These are phyloP conservation scores for Misopates orontium DNA, from an alignment of 257 asterid genomes.

Conservation along the genomic window DNA sequence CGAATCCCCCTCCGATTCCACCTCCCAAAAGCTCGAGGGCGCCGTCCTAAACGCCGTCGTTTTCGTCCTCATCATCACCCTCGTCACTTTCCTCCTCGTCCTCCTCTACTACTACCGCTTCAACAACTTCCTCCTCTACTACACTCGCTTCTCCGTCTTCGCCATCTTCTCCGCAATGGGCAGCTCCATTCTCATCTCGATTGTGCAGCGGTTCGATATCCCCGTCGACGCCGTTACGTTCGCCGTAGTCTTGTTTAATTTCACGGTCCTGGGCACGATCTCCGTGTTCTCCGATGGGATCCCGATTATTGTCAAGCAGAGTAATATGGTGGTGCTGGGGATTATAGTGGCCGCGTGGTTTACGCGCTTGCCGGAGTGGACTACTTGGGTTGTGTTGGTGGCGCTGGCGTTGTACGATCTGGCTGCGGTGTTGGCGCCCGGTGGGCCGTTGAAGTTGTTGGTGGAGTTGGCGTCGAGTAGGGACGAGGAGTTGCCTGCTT, in stretches of 20 bases:
- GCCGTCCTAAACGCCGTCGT: conserved; percentile 76
- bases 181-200: conserved; percentile 64
- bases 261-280: conserved; percentile 69
- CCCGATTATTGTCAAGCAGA: conserved; percentile 79
- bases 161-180: conserved; percentile 75
- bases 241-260: conserved; percentile 55
- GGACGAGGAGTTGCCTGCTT: conserved; percentile 88
- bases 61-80: conserved; percentile 64
- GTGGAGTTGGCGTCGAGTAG: conserved; percentile 88
- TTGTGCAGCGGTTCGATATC: conserved; percentile 62
- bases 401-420: conserved; percentile 87
- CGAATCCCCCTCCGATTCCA: conserved; percentile 74
- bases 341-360: conserved; percentile 93
- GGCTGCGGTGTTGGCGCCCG: conserved; percentile 88
- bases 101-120: conserved; percentile 87
- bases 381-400: conserved; percentile 88
- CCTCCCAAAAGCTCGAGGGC: conserved; percentile 79
- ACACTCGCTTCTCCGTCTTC: conserved; percentile 85
- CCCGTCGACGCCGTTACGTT: conserved; percentile 79
- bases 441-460: conserved; percentile 88
- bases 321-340: conserved; percentile 76
- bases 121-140: conserved; percentile 71
- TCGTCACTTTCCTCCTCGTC: conserved; percentile 75
- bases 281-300: conserved; percentile 73
- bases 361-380: conserved; percentile 90